phyloP scores from a whole-genome alignment of 2,329 filamentous ascomycete genomes.

The Beauveria medogensis region DNA sequence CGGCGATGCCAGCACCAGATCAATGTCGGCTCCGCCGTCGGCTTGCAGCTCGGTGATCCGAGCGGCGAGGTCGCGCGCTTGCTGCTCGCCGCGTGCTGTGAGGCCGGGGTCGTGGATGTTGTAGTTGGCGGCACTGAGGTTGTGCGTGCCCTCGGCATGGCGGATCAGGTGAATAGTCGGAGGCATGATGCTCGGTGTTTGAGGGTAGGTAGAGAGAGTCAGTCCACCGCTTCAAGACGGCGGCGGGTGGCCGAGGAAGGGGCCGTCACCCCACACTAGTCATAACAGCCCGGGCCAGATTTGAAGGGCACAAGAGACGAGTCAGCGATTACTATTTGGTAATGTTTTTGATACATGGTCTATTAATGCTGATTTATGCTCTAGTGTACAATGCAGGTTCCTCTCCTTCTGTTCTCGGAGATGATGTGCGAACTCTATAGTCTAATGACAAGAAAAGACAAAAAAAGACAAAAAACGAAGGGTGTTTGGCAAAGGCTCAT shows the following conservation, averaged over 20 bases:
- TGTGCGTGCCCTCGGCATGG: conserved; percentile 67
- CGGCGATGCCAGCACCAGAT: conserved; percentile 64
- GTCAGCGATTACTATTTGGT: too few relatives aligned
- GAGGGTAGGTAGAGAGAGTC: too few relatives aligned
- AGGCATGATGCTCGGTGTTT: conserved; percentile 24
- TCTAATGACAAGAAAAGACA: neutral
- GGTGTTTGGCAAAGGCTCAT: neutral
- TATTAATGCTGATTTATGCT: neutral
- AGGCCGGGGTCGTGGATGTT: conserved; percentile 60
- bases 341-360: neutral
- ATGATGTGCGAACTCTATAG: neutral
- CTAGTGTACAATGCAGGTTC: neutral
- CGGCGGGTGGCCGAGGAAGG: too few relatives aligned
- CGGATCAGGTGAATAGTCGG: conserved; percentile 52
- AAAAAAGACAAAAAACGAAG: neutral
- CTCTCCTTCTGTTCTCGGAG: neutral
- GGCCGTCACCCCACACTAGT: neutral
- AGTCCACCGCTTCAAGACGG: too few relatives aligned
- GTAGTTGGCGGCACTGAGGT: conserved; percentile 63
- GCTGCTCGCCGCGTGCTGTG: conserved; percentile 58
- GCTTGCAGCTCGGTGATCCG: conserved; percentile 57
- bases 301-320: neutral
- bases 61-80: conserved; percentile 55
- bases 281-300: neutral
- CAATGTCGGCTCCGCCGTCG: conserved; percentile 43